Percentiles rank a stretch among this genome's conserved stretches.
These are phyloP conservation scores for Desmodesmus armatus DNA, from an alignment of 139 green algal genomes.

Conservation along the genomic window DNA sequence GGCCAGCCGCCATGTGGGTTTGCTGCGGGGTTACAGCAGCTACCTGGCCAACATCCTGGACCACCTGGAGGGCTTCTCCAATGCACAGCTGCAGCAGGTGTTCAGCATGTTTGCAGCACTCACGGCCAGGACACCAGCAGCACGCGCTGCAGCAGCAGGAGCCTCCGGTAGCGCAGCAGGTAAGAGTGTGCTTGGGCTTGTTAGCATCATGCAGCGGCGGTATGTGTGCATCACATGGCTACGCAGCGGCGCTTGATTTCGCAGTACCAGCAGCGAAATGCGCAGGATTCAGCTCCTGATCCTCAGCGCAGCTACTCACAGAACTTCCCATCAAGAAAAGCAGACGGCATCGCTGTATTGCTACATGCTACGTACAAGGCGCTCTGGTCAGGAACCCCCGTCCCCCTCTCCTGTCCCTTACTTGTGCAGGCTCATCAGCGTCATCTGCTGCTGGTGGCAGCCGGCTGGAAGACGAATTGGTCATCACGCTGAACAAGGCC, in stretches of 20 bases:
- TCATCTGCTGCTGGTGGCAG: slow-evolving; percentile 23
- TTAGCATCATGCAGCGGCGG: slow-evolving; percentile 24
- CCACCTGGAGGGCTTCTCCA: slow-evolving; percentile 57
- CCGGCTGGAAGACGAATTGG: slow-evolving; percentile 53
- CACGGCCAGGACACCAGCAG: slow-evolving; percentile 1
- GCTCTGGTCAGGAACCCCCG: no score
- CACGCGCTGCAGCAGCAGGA: not conserved
- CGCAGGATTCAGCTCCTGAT: no score
- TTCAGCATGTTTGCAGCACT: slow-evolving; percentile 53
- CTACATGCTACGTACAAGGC: no score
- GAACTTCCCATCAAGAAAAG: no score
- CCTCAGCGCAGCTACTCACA: no score
- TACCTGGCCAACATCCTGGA: slow-evolving; percentile 53
- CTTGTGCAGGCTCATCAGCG: not conserved
- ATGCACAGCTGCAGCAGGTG: slow-evolving; percentile 51
- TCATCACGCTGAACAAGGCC: slow-evolving; percentile 55
- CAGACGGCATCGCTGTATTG: no score
- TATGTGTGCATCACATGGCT: not conserved
- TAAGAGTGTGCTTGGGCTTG: slow-evolving; percentile 37
- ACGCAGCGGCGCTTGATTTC: no score
- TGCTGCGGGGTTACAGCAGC: slow-evolving; percentile 44
- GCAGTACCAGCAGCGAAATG: no score
- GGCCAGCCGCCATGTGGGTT: not conserved
- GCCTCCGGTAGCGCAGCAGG: slow-evolving; percentile 15
- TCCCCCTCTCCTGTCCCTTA: no score